These are phyloP conservation scores for Lotus japonicus DNA, from an alignment of 306 rosid species.

Conservation along the genomic window DNA sequence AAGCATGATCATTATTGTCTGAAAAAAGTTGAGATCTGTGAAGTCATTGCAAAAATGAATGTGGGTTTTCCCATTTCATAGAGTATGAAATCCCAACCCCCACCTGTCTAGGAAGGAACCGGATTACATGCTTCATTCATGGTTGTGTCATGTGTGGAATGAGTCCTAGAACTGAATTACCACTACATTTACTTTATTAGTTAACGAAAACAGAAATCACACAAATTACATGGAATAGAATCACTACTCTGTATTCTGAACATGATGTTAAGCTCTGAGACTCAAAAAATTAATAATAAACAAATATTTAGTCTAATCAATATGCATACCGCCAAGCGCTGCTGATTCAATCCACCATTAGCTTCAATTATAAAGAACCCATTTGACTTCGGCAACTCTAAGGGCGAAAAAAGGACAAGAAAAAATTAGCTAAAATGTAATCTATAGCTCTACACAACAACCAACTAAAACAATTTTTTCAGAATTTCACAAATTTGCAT, in stretches of 20 bases:
- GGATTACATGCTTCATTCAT: slow-evolving; percentile 6
- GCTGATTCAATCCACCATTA: slow-evolving; percentile 95
- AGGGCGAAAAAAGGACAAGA: not conserved
- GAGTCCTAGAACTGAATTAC: not conserved
- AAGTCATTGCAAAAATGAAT: not conserved
- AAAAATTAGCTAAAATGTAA: slow-evolving; percentile 22
- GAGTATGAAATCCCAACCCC: slow-evolving; percentile 3
- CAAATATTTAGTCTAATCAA: slow-evolving; percentile 9
- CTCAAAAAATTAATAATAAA: slow-evolving; percentile 11
- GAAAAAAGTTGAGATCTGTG: not conserved
- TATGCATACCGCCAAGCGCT: slow-evolving; percentile 81
- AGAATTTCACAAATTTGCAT: not conserved
- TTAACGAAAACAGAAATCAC: not conserved
- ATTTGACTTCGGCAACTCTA: slow-evolving; percentile 78
- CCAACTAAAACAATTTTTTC: not conserved
- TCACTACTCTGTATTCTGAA: not conserved
- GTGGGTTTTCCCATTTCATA: not conserved
- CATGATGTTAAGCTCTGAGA: not conserved
- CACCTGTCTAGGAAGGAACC: not conserved
- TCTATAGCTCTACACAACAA: slow-evolving; percentile 16
- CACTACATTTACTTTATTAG: not conserved
- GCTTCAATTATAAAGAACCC: slow-evolving; percentile 96
- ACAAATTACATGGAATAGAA: slow-evolving; percentile 6
- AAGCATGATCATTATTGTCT: not conserved
- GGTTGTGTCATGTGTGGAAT: not conserved